A percentile compares a stretch with the other conserved stretches of the same genome.
These are phyloP conservation scores for Cryomyces minteri DNA, from an alignment of 495 filamentous ascomycete genomes.

Conservation along the genomic window DNA sequence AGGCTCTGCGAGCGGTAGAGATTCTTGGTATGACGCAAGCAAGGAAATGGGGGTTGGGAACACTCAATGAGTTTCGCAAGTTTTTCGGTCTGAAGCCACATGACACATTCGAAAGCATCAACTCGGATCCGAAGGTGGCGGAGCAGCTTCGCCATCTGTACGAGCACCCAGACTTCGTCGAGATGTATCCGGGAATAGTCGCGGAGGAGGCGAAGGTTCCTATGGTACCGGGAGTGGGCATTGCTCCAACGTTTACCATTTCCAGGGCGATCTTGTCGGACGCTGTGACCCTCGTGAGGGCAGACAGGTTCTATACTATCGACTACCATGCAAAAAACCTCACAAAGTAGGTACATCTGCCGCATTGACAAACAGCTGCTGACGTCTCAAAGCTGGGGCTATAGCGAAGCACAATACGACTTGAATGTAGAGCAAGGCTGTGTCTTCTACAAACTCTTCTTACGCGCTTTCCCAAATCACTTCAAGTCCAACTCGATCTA, in stretches of 20 bases:
- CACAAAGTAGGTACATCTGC: slow-evolving; percentile 8
- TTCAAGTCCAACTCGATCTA: slow-evolving; percentile 70
- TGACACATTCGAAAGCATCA: slow-evolving; percentile 43
- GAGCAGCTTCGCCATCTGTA: slow-evolving; percentile 34
- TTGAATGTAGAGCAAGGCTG: slow-evolving; percentile 50
- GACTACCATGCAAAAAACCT: slow-evolving; percentile 12
- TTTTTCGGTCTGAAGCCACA: slow-evolving; percentile 39
- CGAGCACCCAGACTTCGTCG: slow-evolving; percentile 40
- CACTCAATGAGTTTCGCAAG: slow-evolving; percentile 44
- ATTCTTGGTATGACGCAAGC: slow-evolving; percentile 44
- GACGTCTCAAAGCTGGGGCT: slow-evolving; percentile 32
- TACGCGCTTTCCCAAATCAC: slow-evolving; percentile 61
- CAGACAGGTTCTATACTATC: slow-evolving; percentile 33
- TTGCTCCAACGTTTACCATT: slow-evolving; percentile 37
- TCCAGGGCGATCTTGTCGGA: slow-evolving; percentile 34
- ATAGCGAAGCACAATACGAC: slow-evolving; percentile 55
- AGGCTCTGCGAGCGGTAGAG: slow-evolving; percentile 35
- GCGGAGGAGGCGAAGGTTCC: slow-evolving; percentile 6
- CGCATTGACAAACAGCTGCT: neutral
- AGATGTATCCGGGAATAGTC: slow-evolving; percentile 28
- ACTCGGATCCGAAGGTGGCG: slow-evolving; percentile 35
- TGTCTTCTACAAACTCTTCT: slow-evolving; percentile 69
- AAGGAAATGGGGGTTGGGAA: slow-evolving; percentile 38
- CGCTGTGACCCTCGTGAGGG: slow-evolving; percentile 34
- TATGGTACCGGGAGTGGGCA: slow-evolving; percentile 4